A percentile compares a stretch with the other conserved stretches of the same genome.
Conservation (phyloP, 2,329 filamentous ascomycete genomes). For the Diaporthe humulicola region DNA sequence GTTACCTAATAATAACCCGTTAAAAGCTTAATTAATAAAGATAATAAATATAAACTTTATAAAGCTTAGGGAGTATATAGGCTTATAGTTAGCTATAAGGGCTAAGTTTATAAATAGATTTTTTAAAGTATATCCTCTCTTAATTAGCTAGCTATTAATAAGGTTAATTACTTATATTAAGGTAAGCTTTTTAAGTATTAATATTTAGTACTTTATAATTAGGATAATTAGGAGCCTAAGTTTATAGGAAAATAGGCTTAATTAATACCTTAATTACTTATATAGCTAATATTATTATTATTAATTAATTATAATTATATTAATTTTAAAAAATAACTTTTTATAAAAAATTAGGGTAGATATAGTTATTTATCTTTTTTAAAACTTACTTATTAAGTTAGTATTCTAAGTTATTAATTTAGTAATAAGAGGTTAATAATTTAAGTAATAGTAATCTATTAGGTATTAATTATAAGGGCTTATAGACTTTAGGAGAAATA, state of each 20-base stretch:
- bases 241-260: not conserved
- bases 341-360: no score
- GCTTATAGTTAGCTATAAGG: not conserved
- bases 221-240: not conserved
- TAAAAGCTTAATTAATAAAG: not conserved
- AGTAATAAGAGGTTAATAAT: no score
- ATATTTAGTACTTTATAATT: not conserved
- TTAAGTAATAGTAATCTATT: no score
- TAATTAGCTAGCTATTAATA: not conserved
- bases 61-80: not conserved
- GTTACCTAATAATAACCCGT: not conserved
- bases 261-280: not conserved
- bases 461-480: no score
- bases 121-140: not conserved
- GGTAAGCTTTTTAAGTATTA: not conserved
- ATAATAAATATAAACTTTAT: not conserved
- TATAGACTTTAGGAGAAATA: no score
- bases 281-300: not conserved
- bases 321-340: not conserved
- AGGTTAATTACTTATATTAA: not conserved
- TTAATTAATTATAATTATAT: not conserved
- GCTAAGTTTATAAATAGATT: not conserved
- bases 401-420: no score
- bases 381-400: no score
- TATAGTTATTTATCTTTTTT: no score